Evolutionary conservation across 2,329 filamentous ascomycete species (phyloP), one percentile per base, ranked within the genome.

Genomic region (Sporothrix curviconia): DNA sequence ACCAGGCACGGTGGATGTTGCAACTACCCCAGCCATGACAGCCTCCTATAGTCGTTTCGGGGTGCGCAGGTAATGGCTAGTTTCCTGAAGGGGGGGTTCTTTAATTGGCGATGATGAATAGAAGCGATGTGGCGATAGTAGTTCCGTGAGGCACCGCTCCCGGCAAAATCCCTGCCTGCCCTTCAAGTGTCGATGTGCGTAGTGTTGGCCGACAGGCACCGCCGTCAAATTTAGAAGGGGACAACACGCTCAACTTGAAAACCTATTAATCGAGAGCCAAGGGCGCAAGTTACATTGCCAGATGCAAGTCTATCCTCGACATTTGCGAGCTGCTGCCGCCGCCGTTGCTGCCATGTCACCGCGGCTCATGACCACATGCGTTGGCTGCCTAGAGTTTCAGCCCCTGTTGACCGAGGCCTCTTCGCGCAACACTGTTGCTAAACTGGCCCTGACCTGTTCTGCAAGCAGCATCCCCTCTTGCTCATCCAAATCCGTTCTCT

Each of bases 61-160:
- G 82, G 85, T 90, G 61, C 94, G 88, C 67, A 80, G 79, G n/a
- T 36, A 90, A 92, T 68, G 72, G 68, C 28, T 92, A 87, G 85
- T 68, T 90, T 66, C 89, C 88, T 0, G 72, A 88, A n/a, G n/a
- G n/a, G 60, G 86, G 85, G 78, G 87, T 92, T 36, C 94, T 94
- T 78, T 90, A n/a, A n/a, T 90, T 68, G 87, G 87, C 7, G 87
- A 92, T 66, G 87, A 91, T 66, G 87, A 92, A 76, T 91, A 83
- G 44, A 39, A 9, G 7, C 6, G 22, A 9, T n/a, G n/a, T n/a
- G n/a, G n/a, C n/a, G n/a, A n/a, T n/a, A n/a, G n/a, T n/a, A n/a
- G n/a, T n/a, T n/a, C n/a, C n/a, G n/a, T n/a, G n/a, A n/a, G n/a
- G n/a, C n/a, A n/a, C n/a, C n/a, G n/a, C n/a, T n/a, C n/a, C n/a